These are phyloP conservation scores for Pythium volutum DNA, from an alignment of 352 stramenopile genomes.

Conservation along the genomic window DNA sequence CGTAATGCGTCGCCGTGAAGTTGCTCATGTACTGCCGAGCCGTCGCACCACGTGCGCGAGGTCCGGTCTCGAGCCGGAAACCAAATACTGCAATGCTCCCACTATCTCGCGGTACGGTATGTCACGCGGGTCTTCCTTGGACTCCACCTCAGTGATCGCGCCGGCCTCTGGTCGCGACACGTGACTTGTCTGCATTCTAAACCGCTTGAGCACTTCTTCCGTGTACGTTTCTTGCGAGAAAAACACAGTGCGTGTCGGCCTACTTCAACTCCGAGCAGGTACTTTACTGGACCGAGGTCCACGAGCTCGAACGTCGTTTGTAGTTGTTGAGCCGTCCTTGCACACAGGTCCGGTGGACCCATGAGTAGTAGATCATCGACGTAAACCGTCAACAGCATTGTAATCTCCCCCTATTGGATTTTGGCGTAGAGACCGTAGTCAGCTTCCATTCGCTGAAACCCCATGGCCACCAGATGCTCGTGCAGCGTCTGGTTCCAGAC, in stretches of 20 bases:
- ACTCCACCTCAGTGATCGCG: no score
- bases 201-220: not conserved
- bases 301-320: not conserved
- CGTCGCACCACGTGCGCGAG: not conserved
- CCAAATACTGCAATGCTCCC: not conserved
- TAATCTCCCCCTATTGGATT: not conserved
- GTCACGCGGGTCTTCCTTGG: not conserved
- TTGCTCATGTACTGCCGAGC: no score
- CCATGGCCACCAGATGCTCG: constrained; percentile 1
- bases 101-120: not conserved
- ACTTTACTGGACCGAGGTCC: not conserved
- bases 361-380: constrained; percentile 14
- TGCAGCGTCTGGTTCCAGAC: constrained; percentile 15
- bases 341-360: not conserved
- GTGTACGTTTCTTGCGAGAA: not conserved
- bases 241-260: no score
- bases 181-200: not conserved
- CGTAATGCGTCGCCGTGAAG: no score
- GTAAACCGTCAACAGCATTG: constrained; percentile 10
- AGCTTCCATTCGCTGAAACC: not conserved
- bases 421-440: constrained; percentile 11
- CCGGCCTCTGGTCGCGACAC: not conserved
- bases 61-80: not conserved
- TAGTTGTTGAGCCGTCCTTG: not conserved
- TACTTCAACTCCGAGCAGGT: not conserved